Base-by-base conservation (phyloP, 176 grass and related monocot genomes). In the Zoysia japonica region DNA sequence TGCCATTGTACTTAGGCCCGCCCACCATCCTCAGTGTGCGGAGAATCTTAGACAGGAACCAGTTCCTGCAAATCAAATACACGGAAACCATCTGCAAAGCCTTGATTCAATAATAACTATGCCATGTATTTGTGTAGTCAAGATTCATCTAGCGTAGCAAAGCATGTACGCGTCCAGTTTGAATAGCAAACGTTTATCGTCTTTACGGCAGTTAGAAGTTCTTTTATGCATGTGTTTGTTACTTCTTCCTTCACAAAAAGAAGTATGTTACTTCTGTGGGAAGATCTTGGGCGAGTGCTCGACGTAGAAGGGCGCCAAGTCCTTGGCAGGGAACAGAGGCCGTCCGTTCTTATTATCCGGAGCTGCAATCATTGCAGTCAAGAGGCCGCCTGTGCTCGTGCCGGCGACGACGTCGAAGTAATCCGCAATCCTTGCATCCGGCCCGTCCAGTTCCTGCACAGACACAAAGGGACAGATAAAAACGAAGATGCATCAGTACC, bases 401-500 rank as follows among this genome's bases (percentile, higher is more conserved):
- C 91, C 88, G 5, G 91, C 88, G n/a, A 93, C 56, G 2, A 91
- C 88, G 65, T 88, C 91, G 16, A 93, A 93, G 70, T 93, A 93
- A 78, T 93, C 83, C 0, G 88, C 88, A 9, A 93, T 75, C 79
- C 91, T 86, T 41, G 71, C 85, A 38, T 85, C 83, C 7, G 77
- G 63, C 5, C 88, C 91, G 48, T 93, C 91, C 10, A 91, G 63
- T 47, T 84, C 85, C 94, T 93, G 19, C 61, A 77, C 11, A 39
- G 9, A 63, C 1, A 54, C 49, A 75, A 3, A 37, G 71, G 7
- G 11, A 72, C 73, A 14, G 37, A 48, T 42, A 28, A 47, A 6
- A 44, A 51, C 16, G 19, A 61, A 9, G 19, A n/a, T 11, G 9
- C 48, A 49, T 61, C 57, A 61, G 7, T 20, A 61, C 8, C 62